These are phyloP conservation scores for Aspergillus japonicus DNA, from an alignment of 2,329 filamentous ascomycete species.

Conservation along the genomic window DNA sequence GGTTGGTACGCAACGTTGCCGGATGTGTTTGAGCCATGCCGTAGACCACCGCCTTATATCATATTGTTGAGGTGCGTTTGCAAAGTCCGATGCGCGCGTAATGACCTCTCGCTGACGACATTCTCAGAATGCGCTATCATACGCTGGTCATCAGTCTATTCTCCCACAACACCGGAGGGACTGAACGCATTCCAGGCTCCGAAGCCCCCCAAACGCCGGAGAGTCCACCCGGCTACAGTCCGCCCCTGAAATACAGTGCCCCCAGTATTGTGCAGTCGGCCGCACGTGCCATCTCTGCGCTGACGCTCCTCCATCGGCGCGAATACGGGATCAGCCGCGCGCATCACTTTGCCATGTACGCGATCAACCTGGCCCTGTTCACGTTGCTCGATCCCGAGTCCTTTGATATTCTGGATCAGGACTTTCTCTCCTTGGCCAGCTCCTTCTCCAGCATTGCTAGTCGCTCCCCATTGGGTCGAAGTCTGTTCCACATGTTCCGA, in stretches of 20 bases:
- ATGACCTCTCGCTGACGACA: neutral
- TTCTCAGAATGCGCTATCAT: constrained; percentile 35
- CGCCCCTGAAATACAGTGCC: constrained; percentile 21
- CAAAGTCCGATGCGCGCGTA: neutral
- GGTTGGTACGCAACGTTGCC: constrained; percentile 34
- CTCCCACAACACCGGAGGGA: constrained; percentile 26
- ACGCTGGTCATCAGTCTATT: constrained; percentile 38
- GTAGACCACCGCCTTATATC: constrained; percentile 34
- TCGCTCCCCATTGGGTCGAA: constrained; percentile 34
- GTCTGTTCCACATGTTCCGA: constrained; percentile 38
- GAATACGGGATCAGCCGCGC: constrained; percentile 37
- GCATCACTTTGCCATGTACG: constrained; percentile 40
- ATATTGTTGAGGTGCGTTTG: constrained; percentile 17
- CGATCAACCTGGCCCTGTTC: constrained; percentile 40
- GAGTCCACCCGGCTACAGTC: constrained; percentile 23
- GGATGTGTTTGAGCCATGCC: constrained; percentile 24
- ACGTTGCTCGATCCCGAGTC: constrained; percentile 29
- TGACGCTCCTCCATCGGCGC: constrained; percentile 31
- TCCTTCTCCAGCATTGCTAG: constrained; percentile 35
- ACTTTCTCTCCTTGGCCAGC: constrained; percentile 36
- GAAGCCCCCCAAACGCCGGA: constrained; percentile 31
- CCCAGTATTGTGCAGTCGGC: constrained; percentile 28
- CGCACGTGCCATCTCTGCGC: constrained; percentile 30
- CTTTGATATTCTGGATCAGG: constrained; percentile 35
- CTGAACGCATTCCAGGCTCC: constrained; percentile 15